phyloP scores from a whole-genome alignment of 1,139 yeast genomes.

The Geotrichum aggregatum region DNA sequence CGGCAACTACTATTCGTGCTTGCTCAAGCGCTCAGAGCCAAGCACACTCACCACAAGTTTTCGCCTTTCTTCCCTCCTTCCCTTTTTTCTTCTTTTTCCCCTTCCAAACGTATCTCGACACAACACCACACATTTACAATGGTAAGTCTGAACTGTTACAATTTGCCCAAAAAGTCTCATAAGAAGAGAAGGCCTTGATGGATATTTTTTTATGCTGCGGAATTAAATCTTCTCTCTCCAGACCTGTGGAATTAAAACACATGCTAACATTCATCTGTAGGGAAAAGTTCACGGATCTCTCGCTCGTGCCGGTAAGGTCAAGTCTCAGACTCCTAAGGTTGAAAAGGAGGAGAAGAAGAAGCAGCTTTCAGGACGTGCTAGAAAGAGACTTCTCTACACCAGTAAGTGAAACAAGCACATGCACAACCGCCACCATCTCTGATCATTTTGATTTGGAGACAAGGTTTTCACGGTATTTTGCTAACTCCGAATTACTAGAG shows the following conservation, averaged over 20 bases:
- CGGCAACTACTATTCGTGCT: too few relatives aligned
- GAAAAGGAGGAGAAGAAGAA: slow-evolving; percentile 81
- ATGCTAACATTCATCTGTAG: slow-evolving; percentile 37
- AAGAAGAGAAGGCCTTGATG: too few relatives aligned
- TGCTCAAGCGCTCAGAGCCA: too few relatives aligned
- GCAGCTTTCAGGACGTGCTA: slow-evolving; percentile 86
- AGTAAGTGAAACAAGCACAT: slow-evolving; percentile 47
- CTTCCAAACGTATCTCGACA: background rate
- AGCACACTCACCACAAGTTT: background rate
- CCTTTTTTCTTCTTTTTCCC: background rate
- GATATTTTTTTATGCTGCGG: too few relatives aligned
- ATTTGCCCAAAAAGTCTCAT: too few relatives aligned
- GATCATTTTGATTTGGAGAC: too few relatives aligned
- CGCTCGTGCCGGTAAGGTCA: slow-evolving; percentile 99
- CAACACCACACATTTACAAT: background rate
- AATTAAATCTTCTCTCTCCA: too few relatives aligned
- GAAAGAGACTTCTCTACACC: slow-evolving; percentile 98
- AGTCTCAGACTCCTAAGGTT: slow-evolving; percentile 96
- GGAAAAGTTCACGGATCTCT: slow-evolving; percentile 99
- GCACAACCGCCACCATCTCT: too few relatives aligned
- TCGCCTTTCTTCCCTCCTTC: background rate
- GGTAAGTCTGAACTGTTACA: background rate
- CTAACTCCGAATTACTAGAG: slow-evolving; percentile 22
- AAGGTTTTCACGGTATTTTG: too few relatives aligned
- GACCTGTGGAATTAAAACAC: too few relatives aligned